A percentile compares a stretch with the other conserved stretches of the same genome.
These are phyloP conservation scores for Rhodamnia argentea DNA, from an alignment of 345 rosid species.

Conservation along the genomic window DNA sequence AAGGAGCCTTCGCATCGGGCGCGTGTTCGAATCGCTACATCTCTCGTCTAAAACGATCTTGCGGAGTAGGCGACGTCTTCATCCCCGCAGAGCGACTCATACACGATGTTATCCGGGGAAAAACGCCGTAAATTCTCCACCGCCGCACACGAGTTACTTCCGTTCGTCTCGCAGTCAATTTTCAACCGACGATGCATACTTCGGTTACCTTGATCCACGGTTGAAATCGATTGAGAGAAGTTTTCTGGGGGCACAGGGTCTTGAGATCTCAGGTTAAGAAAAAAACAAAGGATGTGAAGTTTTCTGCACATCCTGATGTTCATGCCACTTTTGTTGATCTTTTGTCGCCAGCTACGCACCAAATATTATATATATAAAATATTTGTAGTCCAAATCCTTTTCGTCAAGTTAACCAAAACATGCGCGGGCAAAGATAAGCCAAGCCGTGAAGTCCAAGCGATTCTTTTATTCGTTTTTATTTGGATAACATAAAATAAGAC, in stretches of 20 bases:
- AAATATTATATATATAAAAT: neutral
- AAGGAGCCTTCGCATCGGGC: neutral
- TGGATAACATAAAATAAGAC: neutral
- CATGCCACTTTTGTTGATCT: neutral
- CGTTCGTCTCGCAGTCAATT: neutral
- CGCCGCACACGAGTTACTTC: neutral
- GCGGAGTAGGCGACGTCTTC: neutral
- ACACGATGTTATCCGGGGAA: neutral
- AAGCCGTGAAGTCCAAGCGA: neutral
- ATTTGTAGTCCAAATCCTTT: neutral
- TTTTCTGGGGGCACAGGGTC: neutral
- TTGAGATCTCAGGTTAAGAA: neutral
- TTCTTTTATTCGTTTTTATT: neutral
- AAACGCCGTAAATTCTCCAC: neutral
- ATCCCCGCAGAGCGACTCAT: neutral
- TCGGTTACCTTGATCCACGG: neutral
- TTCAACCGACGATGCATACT: neutral
- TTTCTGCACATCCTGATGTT: neutral
- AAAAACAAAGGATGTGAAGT: neutral
- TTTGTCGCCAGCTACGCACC: neutral
- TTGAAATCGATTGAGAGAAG: neutral
- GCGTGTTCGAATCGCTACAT: neutral
- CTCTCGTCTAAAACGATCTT: neutral
- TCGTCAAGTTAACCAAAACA: neutral
- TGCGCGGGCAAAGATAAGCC: neutral